Conservation (phyloP, 1,284 basidiomycete genomes). For the Mycena citricolor region DNA sequence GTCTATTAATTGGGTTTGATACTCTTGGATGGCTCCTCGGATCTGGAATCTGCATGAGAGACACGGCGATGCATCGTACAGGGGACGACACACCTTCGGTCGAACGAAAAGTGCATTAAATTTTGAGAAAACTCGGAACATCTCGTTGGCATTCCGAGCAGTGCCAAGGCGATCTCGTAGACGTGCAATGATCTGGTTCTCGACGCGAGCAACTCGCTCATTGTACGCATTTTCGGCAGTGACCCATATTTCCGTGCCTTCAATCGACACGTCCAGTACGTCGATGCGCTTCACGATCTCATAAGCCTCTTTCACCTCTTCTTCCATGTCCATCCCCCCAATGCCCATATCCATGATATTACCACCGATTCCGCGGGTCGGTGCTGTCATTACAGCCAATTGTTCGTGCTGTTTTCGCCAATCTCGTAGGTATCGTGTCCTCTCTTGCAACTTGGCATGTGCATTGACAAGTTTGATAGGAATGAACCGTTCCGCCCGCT, state of each 20-base stretch:
- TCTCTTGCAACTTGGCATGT: conserved; percentile 89
- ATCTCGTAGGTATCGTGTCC: conserved; percentile 83
- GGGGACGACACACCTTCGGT: conserved; percentile 76
- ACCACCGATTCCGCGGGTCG: conserved; percentile 81
- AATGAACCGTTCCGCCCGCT: conserved; percentile 92
- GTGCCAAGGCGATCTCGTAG: conserved; percentile 92
- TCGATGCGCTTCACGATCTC: conserved; percentile 96
- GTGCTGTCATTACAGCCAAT: conserved; percentile 94
- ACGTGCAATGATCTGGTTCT: conserved; percentile 97
- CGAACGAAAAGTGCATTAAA: conserved; percentile 98
- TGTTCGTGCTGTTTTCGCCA: conserved; percentile 99
- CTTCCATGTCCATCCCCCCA: conserved; percentile 93
- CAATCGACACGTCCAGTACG: conserved; percentile 90
- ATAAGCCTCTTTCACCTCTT: conserved; percentile 93
- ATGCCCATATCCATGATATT: conserved; percentile 61
- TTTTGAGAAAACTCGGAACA: conserved; percentile 98
- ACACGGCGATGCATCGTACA: neutral
- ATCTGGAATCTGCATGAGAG: conserved; percentile 51
- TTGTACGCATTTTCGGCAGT: conserved; percentile 97
- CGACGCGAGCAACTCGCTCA: conserved; percentile 94
- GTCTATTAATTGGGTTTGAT: conserved; percentile 96
- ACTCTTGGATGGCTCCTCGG: conserved; percentile 97
- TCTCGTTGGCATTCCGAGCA: conserved; percentile 96
- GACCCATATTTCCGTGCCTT: conserved; percentile 98
- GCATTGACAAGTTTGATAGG: conserved; percentile 95